Evolutionary conservation across 1,139 yeast genomes (phyloP), one percentile per base, ranked within the genome.

Genomic region (Ogataea hybrid): DNA sequence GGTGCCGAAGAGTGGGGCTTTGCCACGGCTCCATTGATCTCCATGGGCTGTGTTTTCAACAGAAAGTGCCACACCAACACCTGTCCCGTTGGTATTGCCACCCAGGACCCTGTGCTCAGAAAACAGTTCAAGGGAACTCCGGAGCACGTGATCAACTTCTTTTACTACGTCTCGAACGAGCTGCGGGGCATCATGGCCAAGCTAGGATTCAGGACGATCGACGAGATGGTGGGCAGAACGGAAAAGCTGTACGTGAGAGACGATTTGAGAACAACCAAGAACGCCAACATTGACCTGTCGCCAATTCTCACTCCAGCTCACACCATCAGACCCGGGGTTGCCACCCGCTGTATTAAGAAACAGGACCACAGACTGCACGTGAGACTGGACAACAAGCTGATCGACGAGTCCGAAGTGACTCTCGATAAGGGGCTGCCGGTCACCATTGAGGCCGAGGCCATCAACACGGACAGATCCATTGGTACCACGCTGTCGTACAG

Each of bases 1-100:
- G 98, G 98, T 66, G 98, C 98, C 41, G 98, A 92, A 68, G 96
- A 94, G 64, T 92, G 95, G 86, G 96, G 97, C 28, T 84, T 92
- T 61, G 98, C 98, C 28, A 92, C 98, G 28, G 83, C 96, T 54
- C 97, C 98, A 39, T 79, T 92, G 65, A 90, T 92, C 59, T 95
- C 97, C 37, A 80, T 90, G 90, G 97, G 97, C 44, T 92, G 98
- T 75, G 83, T 90, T 61, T 82, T 88, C 86, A 84, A 90, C 86
- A 77, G 96, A 67, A 86, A 84, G 70, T 90, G 97, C 65, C 97
- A 92, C 63, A 71, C 85, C 51, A 86, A 88, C 67, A 80, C 96
- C 34, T 92, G 98, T 69, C 96, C 98, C 28, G 97, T 90, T 41
- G 98, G 98, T 70, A 87, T 92, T 70, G 98, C 98, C 35, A 92